Evolutionary conservation across 1,139 yeast species (phyloP).

Genomic region (Candida sojae): DNA sequence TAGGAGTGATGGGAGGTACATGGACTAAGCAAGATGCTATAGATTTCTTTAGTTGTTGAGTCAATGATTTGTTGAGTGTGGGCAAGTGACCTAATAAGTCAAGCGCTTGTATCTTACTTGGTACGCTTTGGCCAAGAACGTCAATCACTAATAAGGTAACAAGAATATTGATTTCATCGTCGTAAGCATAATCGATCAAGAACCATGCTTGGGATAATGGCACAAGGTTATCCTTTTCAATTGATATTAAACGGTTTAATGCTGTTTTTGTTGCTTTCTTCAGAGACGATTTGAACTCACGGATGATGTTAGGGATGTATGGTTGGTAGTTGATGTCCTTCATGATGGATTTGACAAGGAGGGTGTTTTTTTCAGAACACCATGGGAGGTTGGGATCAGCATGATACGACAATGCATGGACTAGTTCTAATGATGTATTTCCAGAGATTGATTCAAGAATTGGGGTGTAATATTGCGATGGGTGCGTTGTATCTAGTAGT

Average conservation of each 20-base stretch:
- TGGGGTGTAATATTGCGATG: background rate
- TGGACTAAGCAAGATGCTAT: slow-evolving; percentile 41
- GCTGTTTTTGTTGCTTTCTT: slow-evolving; percentile 4
- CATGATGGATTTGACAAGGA: slow-evolving; percentile 15
- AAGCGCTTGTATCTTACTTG: slow-evolving; percentile 44
- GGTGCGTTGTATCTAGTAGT: slow-evolving; percentile 3
- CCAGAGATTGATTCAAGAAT: background rate
- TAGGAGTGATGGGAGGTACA: slow-evolving; percentile 48
- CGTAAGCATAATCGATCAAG: slow-evolving; percentile 20
- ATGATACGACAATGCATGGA: slow-evolving; percentile 19
- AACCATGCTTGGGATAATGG: slow-evolving; percentile 31
- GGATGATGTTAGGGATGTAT: slow-evolving; percentile 9
- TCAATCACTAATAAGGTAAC: slow-evolving; percentile 52
- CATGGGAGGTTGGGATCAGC: slow-evolving; percentile 34
- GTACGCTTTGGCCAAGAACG: slow-evolving; percentile 50
- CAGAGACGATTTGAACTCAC: slow-evolving; percentile 8
- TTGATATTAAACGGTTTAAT: slow-evolving; percentile 22
- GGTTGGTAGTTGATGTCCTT: slow-evolving; percentile 1
- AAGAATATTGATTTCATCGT: slow-evolving; percentile 39
- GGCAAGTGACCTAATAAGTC: slow-evolving; percentile 22
- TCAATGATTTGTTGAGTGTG: slow-evolving; percentile 14
- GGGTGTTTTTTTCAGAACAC: slow-evolving; percentile 21
- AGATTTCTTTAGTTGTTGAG: slow-evolving; percentile 8
- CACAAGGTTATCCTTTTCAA: slow-evolving; percentile 17
- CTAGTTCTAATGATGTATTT: background rate